Percentiles rank a stretch among this genome's conserved stretches.
phyloP scores from a whole-genome alignment of 1,284 basidiomycete genomes.

The Serendipita sp. region DNA sequence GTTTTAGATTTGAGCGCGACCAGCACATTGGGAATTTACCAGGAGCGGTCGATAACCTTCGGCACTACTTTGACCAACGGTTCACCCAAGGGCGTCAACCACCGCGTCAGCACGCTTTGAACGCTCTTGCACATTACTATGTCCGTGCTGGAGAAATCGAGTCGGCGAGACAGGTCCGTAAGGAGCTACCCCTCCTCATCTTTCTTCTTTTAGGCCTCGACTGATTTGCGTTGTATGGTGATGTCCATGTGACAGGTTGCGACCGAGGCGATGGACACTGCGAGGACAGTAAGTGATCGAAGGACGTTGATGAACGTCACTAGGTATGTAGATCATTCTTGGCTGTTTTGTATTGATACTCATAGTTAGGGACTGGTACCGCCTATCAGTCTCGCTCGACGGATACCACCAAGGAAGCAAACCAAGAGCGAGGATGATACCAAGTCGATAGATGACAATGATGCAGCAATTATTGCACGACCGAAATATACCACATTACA shows the following conservation, averaged over 20 bases:
- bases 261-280: neutral
- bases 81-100: neutral
- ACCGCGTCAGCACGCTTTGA: neutral
- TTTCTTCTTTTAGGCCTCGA: neutral
- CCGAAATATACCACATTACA: neutral
- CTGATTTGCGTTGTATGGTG: neutral
- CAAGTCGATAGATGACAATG: neutral
- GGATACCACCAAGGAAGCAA: neutral
- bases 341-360: neutral
- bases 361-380: neutral
- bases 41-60: constrained; percentile 1
- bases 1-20: neutral
- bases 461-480: neutral
- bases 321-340: neutral
- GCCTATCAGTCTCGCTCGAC: neutral
- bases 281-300: neutral
- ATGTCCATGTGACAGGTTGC: neutral
- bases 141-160: neutral
- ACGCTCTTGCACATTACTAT: neutral
- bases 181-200: neutral
- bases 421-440: neutral
- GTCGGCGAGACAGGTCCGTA: neutral
- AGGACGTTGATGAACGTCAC: neutral
- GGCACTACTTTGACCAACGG: neutral
- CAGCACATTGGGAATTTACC: neutral